Conservation (phyloP, 1,284 basidiomycete genomes). For the Puccinia triticina region DNA sequence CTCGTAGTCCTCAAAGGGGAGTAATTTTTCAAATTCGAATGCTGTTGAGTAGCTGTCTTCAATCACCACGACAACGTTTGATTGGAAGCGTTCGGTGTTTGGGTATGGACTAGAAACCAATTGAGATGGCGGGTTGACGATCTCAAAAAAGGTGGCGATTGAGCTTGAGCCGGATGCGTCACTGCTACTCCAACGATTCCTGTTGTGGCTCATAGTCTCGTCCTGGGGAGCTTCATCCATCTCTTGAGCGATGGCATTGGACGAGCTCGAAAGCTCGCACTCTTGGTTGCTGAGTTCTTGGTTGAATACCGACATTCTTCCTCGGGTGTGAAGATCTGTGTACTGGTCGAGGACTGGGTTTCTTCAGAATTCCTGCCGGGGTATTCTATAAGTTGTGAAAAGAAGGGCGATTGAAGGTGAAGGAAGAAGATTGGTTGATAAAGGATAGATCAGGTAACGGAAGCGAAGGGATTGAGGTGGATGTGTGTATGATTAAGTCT, state of each 20-base stretch:
- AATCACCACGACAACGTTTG: conserved; percentile 1
- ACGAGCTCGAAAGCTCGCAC: not conserved
- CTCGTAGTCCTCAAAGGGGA: not conserved
- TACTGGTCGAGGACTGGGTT: not conserved
- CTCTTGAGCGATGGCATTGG: not conserved
- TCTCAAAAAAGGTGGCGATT: conserved; percentile 19
- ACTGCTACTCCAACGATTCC: not conserved
- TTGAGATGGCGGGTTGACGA: not conserved
- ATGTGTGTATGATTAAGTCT: no score
- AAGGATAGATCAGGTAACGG: not conserved
- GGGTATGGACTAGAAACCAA: not conserved
- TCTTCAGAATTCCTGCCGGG: no score
- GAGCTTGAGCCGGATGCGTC: conserved; percentile 7
- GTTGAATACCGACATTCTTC: not conserved
- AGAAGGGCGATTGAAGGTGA: not conserved
- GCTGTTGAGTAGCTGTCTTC: conserved; percentile 4
- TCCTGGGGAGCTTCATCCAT: not conserved
- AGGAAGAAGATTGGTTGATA: not conserved
- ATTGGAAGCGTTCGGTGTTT: not conserved
- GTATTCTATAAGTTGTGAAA: no score
- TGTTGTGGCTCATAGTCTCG: not conserved
- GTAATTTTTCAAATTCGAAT: not conserved
- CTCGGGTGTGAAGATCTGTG: not conserved
- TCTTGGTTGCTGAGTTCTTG: not conserved
- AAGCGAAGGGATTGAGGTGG: not conserved